These are phyloP conservation scores for Amoebophrya sp. DNA, from an alignment of 169 alveolate species.

Conservation along the genomic window DNA sequence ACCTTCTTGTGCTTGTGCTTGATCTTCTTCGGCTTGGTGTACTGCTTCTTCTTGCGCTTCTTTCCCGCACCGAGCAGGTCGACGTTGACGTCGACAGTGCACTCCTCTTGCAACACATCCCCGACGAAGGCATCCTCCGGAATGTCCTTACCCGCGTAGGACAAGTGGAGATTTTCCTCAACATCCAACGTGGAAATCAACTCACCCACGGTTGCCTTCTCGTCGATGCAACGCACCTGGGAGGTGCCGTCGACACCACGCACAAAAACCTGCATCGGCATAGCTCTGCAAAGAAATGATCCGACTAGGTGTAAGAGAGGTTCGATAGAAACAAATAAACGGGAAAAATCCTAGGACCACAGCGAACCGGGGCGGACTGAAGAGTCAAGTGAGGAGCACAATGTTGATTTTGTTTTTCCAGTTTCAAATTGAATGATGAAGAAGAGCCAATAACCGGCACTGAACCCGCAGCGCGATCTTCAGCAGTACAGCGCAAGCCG, in stretches of 20 bases:
- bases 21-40: conserved; percentile 44
- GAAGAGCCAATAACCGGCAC: too few species aligned
- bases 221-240: background rate
- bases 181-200: background rate
- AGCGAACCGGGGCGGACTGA: too few species aligned
- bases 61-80: background rate
- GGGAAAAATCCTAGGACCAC: too few species aligned
- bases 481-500: too few species aligned
- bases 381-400: too few species aligned
- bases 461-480: too few species aligned
- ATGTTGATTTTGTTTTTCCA: too few species aligned
- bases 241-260: background rate
- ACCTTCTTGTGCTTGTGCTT: conserved; percentile 96
- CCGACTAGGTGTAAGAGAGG: too few species aligned
- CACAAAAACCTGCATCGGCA: background rate
- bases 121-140: background rate
- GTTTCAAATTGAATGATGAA: too few species aligned
- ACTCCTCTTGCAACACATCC: background rate
- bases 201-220: background rate
- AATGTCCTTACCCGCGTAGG: background rate
- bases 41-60: conserved; percentile 76
- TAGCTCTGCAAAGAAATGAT: too few species aligned
- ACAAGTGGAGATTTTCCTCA: background rate
- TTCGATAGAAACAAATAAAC: too few species aligned
- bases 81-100: background rate